Evolutionary conservation across 148 eudicot genomes (phyloP).

Genomic region (Selenicereus undatus): DNA sequence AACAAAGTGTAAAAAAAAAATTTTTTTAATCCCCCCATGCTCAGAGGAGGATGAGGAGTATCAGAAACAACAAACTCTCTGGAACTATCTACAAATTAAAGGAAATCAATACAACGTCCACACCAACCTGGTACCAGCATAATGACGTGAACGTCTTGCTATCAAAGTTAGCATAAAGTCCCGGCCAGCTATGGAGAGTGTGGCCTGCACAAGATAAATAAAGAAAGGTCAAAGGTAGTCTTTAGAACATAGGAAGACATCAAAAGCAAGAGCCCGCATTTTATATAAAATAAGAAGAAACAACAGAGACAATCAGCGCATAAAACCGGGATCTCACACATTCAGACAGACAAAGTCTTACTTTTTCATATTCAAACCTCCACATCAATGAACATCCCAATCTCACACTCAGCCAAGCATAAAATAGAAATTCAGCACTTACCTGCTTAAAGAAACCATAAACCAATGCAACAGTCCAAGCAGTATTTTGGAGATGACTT

Average conservation of each 20-base stretch:
- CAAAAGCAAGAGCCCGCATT: background rate
- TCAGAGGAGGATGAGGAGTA: background rate
- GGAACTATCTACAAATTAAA: constrained; percentile 5
- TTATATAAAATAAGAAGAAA: background rate
- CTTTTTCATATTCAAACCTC: background rate
- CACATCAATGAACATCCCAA: constrained; percentile 1
- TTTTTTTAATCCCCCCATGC: background rate
- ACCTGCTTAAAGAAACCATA: constrained; percentile 93
- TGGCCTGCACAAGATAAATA: constrained; percentile 39
- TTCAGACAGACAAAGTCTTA: background rate
- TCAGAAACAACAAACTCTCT: background rate
- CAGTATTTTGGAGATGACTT: constrained; percentile 57
- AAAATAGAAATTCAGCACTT: constrained; percentile 19
- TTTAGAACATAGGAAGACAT: background rate
- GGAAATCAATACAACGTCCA: constrained; percentile 2
- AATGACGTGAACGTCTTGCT: constrained; percentile 93
- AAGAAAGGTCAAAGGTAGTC: constrained; percentile 4
- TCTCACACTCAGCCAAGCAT: background rate
- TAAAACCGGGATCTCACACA: background rate
- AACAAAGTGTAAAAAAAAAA: no score
- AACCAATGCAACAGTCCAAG: constrained; percentile 92
- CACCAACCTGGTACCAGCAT: constrained; percentile 91
- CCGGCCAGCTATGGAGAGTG: constrained; percentile 62
- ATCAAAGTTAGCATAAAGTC: constrained; percentile 65
- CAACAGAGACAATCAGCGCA: background rate